Conservation (phyloP, 305 asterid species). For the Petunia hybrid region DNA sequence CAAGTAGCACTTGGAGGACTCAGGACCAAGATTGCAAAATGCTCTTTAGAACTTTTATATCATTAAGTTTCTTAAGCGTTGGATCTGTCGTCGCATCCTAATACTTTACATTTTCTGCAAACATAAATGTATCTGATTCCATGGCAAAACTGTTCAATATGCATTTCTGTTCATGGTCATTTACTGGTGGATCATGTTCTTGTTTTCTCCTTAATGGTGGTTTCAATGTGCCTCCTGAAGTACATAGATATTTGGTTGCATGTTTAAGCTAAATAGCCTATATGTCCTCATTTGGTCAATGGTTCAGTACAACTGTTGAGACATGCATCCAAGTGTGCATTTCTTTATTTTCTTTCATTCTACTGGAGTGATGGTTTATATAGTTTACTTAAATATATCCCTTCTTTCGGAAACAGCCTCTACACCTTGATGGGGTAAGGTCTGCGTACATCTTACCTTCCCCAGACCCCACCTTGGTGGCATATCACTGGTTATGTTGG, state of each 20-base stretch:
- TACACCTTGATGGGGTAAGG: not conserved
- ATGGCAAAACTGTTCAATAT: not conserved
- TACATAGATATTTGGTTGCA: not conserved
- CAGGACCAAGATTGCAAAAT: not conserved
- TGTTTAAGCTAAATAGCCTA: not conserved
- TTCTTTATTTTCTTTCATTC: not conserved
- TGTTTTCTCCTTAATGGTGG: too few species aligned
- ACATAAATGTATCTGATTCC: not conserved
- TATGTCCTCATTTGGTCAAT: not conserved
- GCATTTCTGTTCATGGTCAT: conserved; percentile 2
- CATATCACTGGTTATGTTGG: not conserved
- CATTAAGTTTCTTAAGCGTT: not conserved
- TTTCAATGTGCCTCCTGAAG: not conserved
- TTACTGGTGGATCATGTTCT: not conserved
- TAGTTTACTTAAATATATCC: not conserved
- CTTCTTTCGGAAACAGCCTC: too few species aligned
- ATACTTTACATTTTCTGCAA: conserved; percentile 22
- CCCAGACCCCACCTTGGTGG: not conserved
- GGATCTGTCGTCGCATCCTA: conserved; percentile 7
- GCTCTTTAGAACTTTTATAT: conserved; percentile 17
- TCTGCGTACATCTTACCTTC: not conserved
- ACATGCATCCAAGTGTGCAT: not conserved
- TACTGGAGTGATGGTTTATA: not conserved
- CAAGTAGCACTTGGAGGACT: conserved; percentile 13
- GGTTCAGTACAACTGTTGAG: not conserved